These are phyloP conservation scores for Chlorella variabilis DNA, from an alignment of 163 green algal species.

Conservation along the genomic window DNA sequence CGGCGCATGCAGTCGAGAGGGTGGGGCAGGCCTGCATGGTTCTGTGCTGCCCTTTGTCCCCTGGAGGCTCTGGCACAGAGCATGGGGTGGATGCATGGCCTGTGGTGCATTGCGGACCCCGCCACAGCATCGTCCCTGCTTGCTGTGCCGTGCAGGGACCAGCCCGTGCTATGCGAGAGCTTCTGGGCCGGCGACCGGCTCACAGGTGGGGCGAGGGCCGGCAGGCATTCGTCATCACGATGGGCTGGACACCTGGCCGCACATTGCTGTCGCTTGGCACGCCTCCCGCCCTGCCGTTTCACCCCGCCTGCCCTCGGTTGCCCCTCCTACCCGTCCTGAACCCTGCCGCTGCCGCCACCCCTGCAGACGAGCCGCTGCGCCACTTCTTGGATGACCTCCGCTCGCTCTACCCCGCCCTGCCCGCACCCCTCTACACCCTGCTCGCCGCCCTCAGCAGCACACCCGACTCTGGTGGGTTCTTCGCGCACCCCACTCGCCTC, in stretches of 20 bases:
- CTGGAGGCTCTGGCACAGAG: too few relatives aligned
- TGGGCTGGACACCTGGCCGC: background rate
- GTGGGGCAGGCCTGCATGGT: too few relatives aligned
- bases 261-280: background rate
- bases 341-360: background rate
- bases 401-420: constrained; percentile 46
- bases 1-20: background rate
- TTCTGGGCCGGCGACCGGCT: constrained; percentile 42
- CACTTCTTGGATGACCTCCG: constrained; percentile 43
- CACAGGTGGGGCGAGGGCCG: background rate
- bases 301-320: too few relatives aligned
- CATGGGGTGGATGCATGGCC: too few relatives aligned
- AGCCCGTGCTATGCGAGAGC: constrained; percentile 39
- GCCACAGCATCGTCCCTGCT: background rate
- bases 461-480: constrained; percentile 4
- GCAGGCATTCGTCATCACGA: too few relatives aligned
- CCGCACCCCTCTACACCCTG: constrained; percentile 38
- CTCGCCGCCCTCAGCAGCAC: constrained; percentile 40
- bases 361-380: constrained; percentile 42
- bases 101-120: too few relatives aligned
- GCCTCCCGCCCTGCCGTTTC: background rate
- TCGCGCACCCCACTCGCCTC: too few relatives aligned
- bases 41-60: too few relatives aligned
- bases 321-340: too few relatives aligned
- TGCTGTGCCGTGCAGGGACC: constrained; percentile 18